Evolutionary conservation across 192 early-diverging fungal species (phyloP).

Genomic region (Pecoramyces ruminantium): DNA sequence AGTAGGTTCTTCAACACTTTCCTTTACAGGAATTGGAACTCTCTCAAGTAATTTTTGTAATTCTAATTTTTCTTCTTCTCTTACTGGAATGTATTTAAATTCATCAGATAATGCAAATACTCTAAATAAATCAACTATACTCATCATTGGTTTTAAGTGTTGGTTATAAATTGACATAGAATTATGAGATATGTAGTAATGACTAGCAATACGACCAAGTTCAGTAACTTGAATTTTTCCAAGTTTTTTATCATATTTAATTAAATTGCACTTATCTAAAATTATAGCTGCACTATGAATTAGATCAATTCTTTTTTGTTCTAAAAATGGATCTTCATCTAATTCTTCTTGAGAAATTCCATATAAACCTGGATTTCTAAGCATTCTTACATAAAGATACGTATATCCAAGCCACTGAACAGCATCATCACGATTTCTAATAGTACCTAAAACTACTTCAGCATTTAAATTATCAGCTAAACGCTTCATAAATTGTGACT

Average conservation of each 20-base stretch:
- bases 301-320: slow-evolving; percentile 73
- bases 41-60: slow-evolving; percentile 72
- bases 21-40: slow-evolving; percentile 91
- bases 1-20: slow-evolving; percentile 70
- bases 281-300: slow-evolving; percentile 70
- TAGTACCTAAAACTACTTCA: slow-evolving; percentile 83
- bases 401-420: slow-evolving; percentile 91
- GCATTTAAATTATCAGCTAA: slow-evolving; percentile 89
- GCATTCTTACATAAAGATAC: slow-evolving; percentile 92
- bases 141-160: slow-evolving; percentile 79
- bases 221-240: slow-evolving; percentile 80
- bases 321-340: slow-evolving; percentile 60
- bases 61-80: slow-evolving; percentile 88
- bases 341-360: slow-evolving; percentile 51
- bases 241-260: slow-evolving; percentile 87
- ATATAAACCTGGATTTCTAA: slow-evolving; percentile 75
- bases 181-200: slow-evolving; percentile 84
- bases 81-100: slow-evolving; percentile 85
- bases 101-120: slow-evolving; percentile 80
- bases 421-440: slow-evolving; percentile 82
- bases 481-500: slow-evolving; percentile 76
- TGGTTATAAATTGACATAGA: slow-evolving; percentile 91
- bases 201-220: slow-evolving; percentile 86
- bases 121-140: slow-evolving; percentile 73
- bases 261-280: slow-evolving; percentile 78